Conservation (phyloP, 2,329 filamentous ascomycete species). For the Zymoseptoria ardabiliae region DNA sequence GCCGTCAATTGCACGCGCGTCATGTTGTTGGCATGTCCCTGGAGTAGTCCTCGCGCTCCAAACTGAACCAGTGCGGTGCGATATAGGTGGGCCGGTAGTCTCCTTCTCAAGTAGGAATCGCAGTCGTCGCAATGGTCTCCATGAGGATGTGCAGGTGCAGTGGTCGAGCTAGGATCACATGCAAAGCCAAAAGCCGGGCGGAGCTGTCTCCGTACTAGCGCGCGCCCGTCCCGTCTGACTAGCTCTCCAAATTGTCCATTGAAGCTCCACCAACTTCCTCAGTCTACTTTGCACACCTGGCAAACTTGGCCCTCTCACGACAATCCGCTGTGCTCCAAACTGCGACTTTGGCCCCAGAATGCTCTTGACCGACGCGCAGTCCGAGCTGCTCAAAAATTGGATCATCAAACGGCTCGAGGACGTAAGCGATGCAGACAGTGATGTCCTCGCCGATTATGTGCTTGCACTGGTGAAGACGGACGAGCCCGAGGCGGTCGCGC, state of each 20-base stretch:
- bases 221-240: neutral
- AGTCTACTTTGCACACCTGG: neutral
- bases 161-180: neutral
- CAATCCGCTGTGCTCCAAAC: neutral
- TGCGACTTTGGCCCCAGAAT: conserved; percentile 29
- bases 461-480: conserved; percentile 67
- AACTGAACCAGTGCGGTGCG: neutral
- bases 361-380: conserved; percentile 49
- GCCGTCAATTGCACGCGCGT: conserved; percentile 5
- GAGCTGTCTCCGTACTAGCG: neutral
- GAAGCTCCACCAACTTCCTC: too few relatives aligned
- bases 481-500: conserved; percentile 56
- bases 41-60: neutral
- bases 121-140: neutral
- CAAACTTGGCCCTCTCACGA: neutral
- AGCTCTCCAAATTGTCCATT: neutral
- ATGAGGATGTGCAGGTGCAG: neutral
- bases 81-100: neutral
- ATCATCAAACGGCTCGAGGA: conserved; percentile 67
- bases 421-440: conserved; percentile 71
- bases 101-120: neutral
- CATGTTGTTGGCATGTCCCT: conserved; percentile 16
- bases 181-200: neutral
- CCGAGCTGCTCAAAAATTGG: conserved; percentile 62
- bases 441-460: conserved; percentile 80